Conservation (phyloP, 352 stramenopile genomes). For the Phytophthora sansomeana region DNA sequence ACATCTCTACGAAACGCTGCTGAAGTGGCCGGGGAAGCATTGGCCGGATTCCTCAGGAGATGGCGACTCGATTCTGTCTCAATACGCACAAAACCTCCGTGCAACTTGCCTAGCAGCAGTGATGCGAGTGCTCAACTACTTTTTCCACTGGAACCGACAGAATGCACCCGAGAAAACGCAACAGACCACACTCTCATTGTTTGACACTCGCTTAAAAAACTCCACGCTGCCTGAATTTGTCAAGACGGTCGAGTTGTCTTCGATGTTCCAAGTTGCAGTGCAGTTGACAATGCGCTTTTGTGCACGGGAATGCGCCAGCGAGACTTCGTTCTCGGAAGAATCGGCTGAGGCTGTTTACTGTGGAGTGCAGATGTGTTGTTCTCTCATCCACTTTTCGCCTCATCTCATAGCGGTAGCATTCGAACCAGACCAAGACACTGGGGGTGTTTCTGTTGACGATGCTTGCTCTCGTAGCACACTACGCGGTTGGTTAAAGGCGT, state of each 20-base stretch:
- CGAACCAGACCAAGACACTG: background rate
- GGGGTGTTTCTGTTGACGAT: background rate
- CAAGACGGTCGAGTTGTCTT: slow-evolving; percentile 31
- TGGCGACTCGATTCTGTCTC: slow-evolving; percentile 8
- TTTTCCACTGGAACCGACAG: slow-evolving; percentile 41
- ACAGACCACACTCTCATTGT: slow-evolving; percentile 15
- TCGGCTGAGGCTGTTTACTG: slow-evolving; percentile 29
- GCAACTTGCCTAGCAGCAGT: slow-evolving; percentile 63
- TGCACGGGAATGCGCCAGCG: background rate
- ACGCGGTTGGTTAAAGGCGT: slow-evolving; percentile 24
- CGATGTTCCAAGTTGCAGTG: slow-evolving; percentile 23
- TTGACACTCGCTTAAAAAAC: slow-evolving; percentile 42
- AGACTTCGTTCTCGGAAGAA: slow-evolving; percentile 33
- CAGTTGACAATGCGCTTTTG: slow-evolving; percentile 19
- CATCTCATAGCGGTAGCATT: slow-evolving; percentile 18
- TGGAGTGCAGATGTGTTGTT: slow-evolving; percentile 35
- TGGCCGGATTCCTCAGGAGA: background rate
- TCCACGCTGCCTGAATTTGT: slow-evolving; percentile 49
- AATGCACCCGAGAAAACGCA: background rate
- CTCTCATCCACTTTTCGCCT: slow-evolving; percentile 31
- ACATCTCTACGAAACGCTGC: slow-evolving; percentile 54
- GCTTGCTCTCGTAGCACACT: slow-evolving; percentile 2
- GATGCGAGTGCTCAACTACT: slow-evolving; percentile 54
- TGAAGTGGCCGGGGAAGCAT: slow-evolving; percentile 31
- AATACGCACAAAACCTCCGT: slow-evolving; percentile 49